These are phyloP conservation scores for Hypoxylon sp. DNA, from an alignment of 2,329 filamentous ascomycete species.

Conservation along the genomic window DNA sequence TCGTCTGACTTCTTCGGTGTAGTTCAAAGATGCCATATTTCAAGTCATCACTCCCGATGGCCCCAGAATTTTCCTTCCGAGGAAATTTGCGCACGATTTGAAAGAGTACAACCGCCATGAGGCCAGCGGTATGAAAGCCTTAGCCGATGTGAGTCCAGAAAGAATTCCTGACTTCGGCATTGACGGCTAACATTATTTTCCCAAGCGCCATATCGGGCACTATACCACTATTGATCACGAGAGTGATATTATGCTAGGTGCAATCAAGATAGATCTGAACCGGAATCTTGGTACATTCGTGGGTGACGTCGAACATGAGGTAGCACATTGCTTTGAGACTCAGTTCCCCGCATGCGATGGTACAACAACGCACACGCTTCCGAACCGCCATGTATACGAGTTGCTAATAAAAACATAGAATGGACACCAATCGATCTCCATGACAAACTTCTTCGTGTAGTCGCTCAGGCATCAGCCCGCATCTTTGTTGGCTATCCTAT, in stretches of 20 bases:
- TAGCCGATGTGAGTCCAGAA: slow-evolving; percentile 47
- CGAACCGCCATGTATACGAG: background rate
- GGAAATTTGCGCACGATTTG: slow-evolving; percentile 49
- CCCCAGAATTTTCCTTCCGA: slow-evolving; percentile 50
- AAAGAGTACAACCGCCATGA: slow-evolving; percentile 49
- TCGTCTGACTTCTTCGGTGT: background rate
- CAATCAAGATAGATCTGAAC: slow-evolving; percentile 52
- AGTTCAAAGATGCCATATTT: slow-evolving; percentile 52
- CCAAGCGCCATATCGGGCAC: slow-evolving; percentile 50
- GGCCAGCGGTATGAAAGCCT: slow-evolving; percentile 52
- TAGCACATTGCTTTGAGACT: slow-evolving; percentile 49
- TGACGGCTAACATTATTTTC: slow-evolving; percentile 10
- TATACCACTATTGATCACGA: slow-evolving; percentile 53
- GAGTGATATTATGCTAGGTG: slow-evolving; percentile 51
- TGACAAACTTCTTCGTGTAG: slow-evolving; percentile 49
- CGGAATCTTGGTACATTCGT: slow-evolving; percentile 51
- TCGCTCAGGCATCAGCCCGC: slow-evolving; percentile 51
- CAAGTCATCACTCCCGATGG: slow-evolving; percentile 51
- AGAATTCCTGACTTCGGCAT: background rate
- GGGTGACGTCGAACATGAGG: slow-evolving; percentile 49
- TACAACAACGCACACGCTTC: slow-evolving; percentile 8
- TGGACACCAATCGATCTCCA: slow-evolving; percentile 52
- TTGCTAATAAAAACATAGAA: slow-evolving; percentile 40
- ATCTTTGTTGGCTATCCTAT: slow-evolving; percentile 52
- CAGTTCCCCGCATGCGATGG: slow-evolving; percentile 50